Base-by-base conservation (phyloP, 345 rosid genomes). In the Euphorbia tirucalli region DNA sequence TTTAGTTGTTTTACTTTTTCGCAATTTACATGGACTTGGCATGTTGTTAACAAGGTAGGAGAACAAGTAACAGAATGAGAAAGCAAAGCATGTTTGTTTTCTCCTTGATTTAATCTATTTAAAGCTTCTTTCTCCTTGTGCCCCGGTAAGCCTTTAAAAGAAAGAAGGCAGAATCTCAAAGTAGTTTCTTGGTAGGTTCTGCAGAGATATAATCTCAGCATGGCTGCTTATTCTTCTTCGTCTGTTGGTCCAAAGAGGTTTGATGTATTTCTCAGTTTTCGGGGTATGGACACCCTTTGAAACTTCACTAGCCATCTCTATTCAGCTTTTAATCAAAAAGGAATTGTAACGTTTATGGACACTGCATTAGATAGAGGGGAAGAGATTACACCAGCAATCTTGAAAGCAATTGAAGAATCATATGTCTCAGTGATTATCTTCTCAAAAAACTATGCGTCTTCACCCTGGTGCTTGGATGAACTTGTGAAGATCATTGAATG, bases 381-480 rank as follows among this genome's bases (percentile, higher is more conserved):
- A n/a, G n/a, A n/a, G n/a, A n/a, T n/a, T n/a, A n/a, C 30, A 58
- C 35, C 5, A 58, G 62, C 19, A 35, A 58, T 58, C 62, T 58
- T 58, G 18, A 58, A n/a, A 58, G 30, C 35, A 58, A 60, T 60
- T 31, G 65, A 60, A 60, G 43, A 31, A 25, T 60, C 64, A 1
- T 0, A 30, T 37, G 18, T 60, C 9, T 60, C 65, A 5, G 11
- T 60, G 18, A 60, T 60, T 22, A 60, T 60, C 32, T 60, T 60
- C 43, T 60, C 65, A 1, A 19, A 60, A 31, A 18, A 31, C 13
- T 60, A 60, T 60, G 65, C 65, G 31, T 60, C 22, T 60, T 60
- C 65, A 1, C 43, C 65, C 7, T 60, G 65, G 22, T 60, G 65
- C 22, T 30, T 60, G 43, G 65, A 60, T 60, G 65, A 60, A 60